Conservation (phyloP, 2,329 filamentous ascomycete species). For the Verruconis gallopava region DNA sequence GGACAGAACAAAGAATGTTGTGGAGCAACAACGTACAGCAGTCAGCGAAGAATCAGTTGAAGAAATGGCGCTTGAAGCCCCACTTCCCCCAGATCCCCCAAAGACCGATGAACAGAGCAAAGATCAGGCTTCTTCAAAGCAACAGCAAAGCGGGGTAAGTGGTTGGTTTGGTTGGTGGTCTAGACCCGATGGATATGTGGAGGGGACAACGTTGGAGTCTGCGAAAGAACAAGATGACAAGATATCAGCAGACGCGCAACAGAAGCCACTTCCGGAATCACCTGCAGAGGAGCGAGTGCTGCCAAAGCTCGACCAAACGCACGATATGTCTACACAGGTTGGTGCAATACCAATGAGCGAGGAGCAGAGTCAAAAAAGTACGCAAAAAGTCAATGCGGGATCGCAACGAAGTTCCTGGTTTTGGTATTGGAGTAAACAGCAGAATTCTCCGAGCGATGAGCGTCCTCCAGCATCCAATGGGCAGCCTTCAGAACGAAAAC, state of each 20-base stretch:
- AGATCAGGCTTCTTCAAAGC: slow-evolving; percentile 4
- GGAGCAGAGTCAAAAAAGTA: slow-evolving; percentile 2
- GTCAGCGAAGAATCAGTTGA: not conserved
- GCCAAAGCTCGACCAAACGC: slow-evolving; percentile 3
- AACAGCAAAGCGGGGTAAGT: slow-evolving; percentile 12
- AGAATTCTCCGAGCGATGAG: slow-evolving; percentile 23
- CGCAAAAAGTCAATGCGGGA: slow-evolving; percentile 12
- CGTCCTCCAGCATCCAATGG: not conserved
- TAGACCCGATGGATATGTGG: slow-evolving; percentile 31
- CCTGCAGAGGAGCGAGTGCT: slow-evolving; percentile 3
- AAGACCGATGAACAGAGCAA: slow-evolving; percentile 11
- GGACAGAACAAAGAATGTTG: slow-evolving; percentile 10
- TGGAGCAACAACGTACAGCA: slow-evolving; percentile 10
- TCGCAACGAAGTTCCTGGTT: slow-evolving; percentile 29
- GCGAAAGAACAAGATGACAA: slow-evolving; percentile 14
- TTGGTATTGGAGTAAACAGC: slow-evolving; percentile 34
- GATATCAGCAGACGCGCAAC: slow-evolving; percentile 6
- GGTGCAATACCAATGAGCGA: not conserved
- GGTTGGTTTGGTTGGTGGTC: slow-evolving; percentile 40
- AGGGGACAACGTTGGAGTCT: slow-evolving; percentile 4
- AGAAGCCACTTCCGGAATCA: slow-evolving; percentile 6
- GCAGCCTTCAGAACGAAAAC: no score
- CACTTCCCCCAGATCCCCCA: slow-evolving; percentile 30
- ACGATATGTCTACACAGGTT: not conserved
- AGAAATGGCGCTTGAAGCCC: slow-evolving; percentile 24